phyloP scores from a whole-genome alignment of 2,329 filamentous ascomycete species.

The Dothistroma pini region DNA sequence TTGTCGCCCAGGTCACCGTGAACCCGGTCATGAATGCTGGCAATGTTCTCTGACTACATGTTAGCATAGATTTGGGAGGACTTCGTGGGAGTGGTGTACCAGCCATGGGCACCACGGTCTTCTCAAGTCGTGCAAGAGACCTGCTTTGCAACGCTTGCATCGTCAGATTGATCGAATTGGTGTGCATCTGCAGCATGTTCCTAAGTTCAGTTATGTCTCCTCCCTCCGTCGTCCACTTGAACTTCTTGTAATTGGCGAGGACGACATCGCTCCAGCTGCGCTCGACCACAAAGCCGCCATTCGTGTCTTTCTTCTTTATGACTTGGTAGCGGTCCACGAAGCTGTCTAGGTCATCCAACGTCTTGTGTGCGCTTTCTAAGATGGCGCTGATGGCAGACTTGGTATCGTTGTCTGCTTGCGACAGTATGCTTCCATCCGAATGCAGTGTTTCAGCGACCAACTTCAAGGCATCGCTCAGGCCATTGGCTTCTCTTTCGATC shows the following conservation, averaged over 20 bases:
- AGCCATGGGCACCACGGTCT: constrained; percentile 34
- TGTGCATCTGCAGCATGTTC: constrained; percentile 43
- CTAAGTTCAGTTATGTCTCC: constrained; percentile 40
- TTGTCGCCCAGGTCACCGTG: constrained; percentile 28
- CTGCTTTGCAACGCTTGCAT: constrained; percentile 44
- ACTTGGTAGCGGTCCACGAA: constrained; percentile 46
- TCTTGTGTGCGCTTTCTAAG: constrained; percentile 38
- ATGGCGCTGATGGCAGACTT: constrained; percentile 40
- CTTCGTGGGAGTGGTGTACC: not conserved
- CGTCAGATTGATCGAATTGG: constrained; percentile 38
- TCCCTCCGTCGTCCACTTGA: constrained; percentile 47
- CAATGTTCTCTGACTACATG: constrained; percentile 23
- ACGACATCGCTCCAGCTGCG: constrained; percentile 44
- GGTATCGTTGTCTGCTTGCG: constrained; percentile 35
- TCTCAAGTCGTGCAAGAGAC: constrained; percentile 34
- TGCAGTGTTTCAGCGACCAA: constrained; percentile 45
- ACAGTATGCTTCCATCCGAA: constrained; percentile 36
- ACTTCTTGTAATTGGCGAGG: constrained; percentile 40
- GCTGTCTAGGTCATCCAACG: constrained; percentile 43
- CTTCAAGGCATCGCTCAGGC: constrained; percentile 43
- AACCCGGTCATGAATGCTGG: constrained; percentile 30
- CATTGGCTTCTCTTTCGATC: constrained; percentile 41
- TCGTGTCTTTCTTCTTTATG: constrained; percentile 41
- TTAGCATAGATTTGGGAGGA: not conserved
- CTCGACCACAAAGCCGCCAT: constrained; percentile 41